Percentiles rank a stretch among this genome's conserved stretches.
These are phyloP conservation scores for Alternaria gansuensis DNA, from an alignment of 2,329 filamentous ascomycete genomes.

Conservation along the genomic window DNA sequence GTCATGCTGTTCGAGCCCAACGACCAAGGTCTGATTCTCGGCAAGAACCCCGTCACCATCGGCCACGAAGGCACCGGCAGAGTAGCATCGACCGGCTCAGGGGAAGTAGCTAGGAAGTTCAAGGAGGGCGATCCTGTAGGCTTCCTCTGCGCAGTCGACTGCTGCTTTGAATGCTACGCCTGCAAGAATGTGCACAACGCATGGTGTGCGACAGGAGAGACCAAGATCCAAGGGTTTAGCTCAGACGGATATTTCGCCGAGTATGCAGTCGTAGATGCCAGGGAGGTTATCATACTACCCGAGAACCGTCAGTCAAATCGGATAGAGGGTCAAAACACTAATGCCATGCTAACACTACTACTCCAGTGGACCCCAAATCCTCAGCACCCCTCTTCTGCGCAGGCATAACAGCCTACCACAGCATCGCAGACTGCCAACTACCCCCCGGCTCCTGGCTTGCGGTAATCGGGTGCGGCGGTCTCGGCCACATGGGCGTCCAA, in stretches of 20 bases:
- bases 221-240: conserved; percentile 45
- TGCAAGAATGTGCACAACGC: conserved; percentile 44
- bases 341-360: conserved; percentile 7
- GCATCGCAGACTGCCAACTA: conserved; percentile 42
- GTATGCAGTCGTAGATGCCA: conserved; percentile 44
- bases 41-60: conserved; percentile 46
- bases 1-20: conserved; percentile 51
- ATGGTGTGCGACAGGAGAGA: conserved; percentile 42
- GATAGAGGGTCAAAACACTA: not conserved
- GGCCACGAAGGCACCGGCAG: conserved; percentile 47
- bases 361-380: conserved; percentile 37
- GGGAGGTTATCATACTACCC: conserved; percentile 42
- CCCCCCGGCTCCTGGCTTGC: conserved; percentile 43
- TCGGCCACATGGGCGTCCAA: conserved; percentile 47
- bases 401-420: conserved; percentile 44
- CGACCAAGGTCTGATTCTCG: conserved; percentile 45
- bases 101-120: conserved; percentile 39
- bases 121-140: conserved; percentile 46
- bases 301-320: conserved; percentile 31
- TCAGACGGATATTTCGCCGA: conserved; percentile 45
- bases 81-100: conserved; percentile 39
- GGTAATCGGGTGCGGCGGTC: conserved; percentile 43
- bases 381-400: conserved; percentile 46
- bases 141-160: conserved; percentile 46
- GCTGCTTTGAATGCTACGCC: conserved; percentile 45